phyloP scores from a whole-genome alignment of 139 green algal genomes.

The Pleodorina starrii region DNA sequence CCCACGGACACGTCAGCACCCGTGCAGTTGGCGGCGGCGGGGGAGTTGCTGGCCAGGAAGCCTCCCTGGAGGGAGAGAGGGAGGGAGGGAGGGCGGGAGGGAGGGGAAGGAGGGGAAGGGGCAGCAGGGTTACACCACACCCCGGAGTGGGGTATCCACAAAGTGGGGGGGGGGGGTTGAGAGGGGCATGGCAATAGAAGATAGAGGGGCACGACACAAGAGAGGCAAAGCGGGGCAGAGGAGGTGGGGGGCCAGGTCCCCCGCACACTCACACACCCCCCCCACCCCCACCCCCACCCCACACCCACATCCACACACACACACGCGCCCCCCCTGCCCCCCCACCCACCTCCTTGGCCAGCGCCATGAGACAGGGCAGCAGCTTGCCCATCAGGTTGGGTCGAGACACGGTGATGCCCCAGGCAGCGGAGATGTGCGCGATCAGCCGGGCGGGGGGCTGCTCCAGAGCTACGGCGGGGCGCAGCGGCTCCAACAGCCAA shows the following conservation, averaged over 20 bases:
- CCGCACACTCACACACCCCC: no score
- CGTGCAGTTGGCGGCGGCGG: neutral
- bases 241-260: no score
- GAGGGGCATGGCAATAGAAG: no score
- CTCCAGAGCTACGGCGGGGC: constrained; percentile 22
- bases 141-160: no score
- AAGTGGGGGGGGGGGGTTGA: no score
- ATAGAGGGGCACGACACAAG: no score
- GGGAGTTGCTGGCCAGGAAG: constrained; percentile 29
- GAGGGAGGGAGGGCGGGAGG: neutral
- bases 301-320: neutral
- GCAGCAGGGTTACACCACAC: no score
- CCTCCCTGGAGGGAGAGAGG: constrained; percentile 25
- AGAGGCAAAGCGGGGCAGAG: no score
- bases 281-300: no score
- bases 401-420: constrained; percentile 38
- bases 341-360: constrained; percentile 54
- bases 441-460: constrained; percentile 34
- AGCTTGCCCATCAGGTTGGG: constrained; percentile 52
- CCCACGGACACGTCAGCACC: constrained; percentile 50
- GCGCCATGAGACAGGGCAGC: constrained; percentile 45
- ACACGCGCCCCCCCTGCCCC: neutral
- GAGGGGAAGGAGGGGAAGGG: no score
- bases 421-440: constrained; percentile 32
- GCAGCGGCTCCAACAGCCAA: constrained; percentile 47